Base-by-base conservation (phyloP, 2,329 filamentous ascomycete genomes). In the Ceratocystis huliohia region DNA sequence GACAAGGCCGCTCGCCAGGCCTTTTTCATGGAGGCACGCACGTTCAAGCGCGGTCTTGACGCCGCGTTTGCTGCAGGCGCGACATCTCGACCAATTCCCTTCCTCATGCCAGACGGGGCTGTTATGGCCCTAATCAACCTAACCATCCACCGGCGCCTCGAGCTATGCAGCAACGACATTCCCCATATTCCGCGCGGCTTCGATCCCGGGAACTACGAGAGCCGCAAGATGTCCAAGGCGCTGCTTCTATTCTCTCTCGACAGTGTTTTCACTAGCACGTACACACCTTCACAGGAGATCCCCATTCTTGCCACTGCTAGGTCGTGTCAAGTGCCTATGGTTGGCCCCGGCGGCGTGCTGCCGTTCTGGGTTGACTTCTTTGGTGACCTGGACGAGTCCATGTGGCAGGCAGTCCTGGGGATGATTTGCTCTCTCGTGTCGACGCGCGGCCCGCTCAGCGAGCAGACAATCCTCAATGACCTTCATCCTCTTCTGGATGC, bases 301-400 rank as follows among this genome's bases (percentile, higher is more conserved):
- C 73, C 76, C 4, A 73, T 80, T 2, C 71, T 81, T 1, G 69
- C 75, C 2, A 72, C 73, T 17, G 74, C 77, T 6, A 70, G 70
- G 5, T 65, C 69, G 1, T 71, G 73, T 30, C 77, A 77, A 1
- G 75, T 83, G 1, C 81, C 81, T 0, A 72, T 71, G 0, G 68
- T 72, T 15, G 78, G 79, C 0, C 74, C 76, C 1, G 71, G 71
- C 3, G 78, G 78, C 10, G 81, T 83, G 53, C 76, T 89, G 3
- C 88, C 88, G 0, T 80, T 89, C 64, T 92, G 88, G 88, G 82
- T 84, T 64, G 86, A 88, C 73, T 84, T 91, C 68, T 83, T 87
- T 68, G 85, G 83, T 6, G 76, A 80, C 5, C 71, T 82, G 0
- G 80, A 89, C 68, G 73, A 73, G n/a, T 74, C 77, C 0, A 80